Percentiles rank a stretch among this genome's conserved stretches.
These are phyloP conservation scores for Fusarium begoniae DNA, from an alignment of 2,329 filamentous ascomycete species.

Conservation along the genomic window DNA sequence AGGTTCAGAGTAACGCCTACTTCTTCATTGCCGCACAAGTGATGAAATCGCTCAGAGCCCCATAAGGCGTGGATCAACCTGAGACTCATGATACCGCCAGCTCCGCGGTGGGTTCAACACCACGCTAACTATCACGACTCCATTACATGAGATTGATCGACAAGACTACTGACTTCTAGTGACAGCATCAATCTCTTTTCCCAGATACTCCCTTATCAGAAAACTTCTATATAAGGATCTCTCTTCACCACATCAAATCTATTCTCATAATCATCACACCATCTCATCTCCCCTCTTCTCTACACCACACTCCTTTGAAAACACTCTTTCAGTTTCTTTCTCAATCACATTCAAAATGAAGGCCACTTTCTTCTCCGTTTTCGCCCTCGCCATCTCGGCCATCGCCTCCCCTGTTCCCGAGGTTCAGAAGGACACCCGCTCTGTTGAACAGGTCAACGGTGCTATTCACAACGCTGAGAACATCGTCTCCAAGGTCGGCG, in stretches of 20 bases:
- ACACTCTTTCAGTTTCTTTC: not conserved
- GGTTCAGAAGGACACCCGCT: not conserved
- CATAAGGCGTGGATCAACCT: not conserved
- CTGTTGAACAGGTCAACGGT: constrained; percentile 4
- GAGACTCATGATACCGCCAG: not conserved
- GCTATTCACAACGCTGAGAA: not conserved
- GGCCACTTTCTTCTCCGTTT: constrained; percentile 38
- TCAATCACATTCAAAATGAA: constrained; percentile 35
- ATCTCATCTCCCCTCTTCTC: constrained; percentile 3
- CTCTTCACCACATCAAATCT: not conserved
- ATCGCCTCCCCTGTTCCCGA: constrained; percentile 32
- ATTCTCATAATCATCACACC: not conserved
- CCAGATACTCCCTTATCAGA: not conserved
- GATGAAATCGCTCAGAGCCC: not conserved
- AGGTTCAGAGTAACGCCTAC: rapidly evolving
- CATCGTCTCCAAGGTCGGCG: not conserved
- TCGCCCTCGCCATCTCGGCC: constrained; percentile 35
- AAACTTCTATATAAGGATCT: constrained; percentile 7
- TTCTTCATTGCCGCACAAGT: not conserved
- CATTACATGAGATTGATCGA: constrained; percentile 16
- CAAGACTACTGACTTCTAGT: constrained; percentile 1
- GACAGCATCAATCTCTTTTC: not conserved
- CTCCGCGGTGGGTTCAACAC: not conserved
- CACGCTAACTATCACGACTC: constrained; percentile 9
- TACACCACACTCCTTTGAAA: not conserved